phyloP scores from a whole-genome alignment of 208 protist genomes.

The Lotmaria passim region DNA sequence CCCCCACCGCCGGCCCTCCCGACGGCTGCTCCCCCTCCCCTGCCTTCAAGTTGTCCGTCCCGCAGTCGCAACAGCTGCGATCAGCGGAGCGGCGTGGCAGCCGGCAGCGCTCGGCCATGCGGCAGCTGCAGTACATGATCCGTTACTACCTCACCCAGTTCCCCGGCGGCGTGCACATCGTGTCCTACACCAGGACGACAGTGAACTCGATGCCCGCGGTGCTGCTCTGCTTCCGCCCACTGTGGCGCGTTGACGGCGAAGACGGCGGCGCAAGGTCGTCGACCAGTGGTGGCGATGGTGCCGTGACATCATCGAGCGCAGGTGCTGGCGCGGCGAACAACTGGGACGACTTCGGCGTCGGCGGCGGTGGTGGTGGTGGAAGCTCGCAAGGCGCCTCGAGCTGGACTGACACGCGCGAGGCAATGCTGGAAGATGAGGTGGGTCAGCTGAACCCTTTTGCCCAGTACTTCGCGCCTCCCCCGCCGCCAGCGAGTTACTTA shows the following conservation, averaged over 20 bases:
- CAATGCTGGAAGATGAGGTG: conserved; percentile 67
- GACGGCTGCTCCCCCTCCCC: conserved; percentile 15
- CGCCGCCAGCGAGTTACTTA: conserved; percentile 43
- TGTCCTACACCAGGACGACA: conserved; percentile 55
- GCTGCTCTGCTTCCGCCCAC: conserved; percentile 58
- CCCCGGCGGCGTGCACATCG: conserved; percentile 50
- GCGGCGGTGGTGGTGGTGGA: conserved; percentile 7
- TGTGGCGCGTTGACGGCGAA: conserved; percentile 13
- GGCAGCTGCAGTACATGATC: conserved; percentile 63
- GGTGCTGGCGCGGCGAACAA: conserved; percentile 7
- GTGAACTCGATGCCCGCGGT: conserved; percentile 60
- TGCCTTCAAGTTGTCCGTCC: neutral
- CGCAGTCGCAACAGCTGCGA: conserved; percentile 9
- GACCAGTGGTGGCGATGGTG: neutral
- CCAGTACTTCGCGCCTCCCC: conserved; percentile 48
- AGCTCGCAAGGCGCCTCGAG: conserved; percentile 48
- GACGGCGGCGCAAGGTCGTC: conserved; percentile 3
- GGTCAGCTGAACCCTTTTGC: conserved; percentile 78
- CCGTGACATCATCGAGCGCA: conserved; percentile 5
- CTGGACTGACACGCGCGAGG: conserved; percentile 38
- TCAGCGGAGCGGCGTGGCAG: conserved; percentile 16
- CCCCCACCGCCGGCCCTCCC: conserved; percentile 2
- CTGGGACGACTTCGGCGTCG: conserved; percentile 32
- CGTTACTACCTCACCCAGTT: conserved; percentile 58
- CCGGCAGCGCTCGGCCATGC: conserved; percentile 29